Conservation (phyloP, 2,329 filamentous ascomycete species). For the Anisogramma anomala region DNA sequence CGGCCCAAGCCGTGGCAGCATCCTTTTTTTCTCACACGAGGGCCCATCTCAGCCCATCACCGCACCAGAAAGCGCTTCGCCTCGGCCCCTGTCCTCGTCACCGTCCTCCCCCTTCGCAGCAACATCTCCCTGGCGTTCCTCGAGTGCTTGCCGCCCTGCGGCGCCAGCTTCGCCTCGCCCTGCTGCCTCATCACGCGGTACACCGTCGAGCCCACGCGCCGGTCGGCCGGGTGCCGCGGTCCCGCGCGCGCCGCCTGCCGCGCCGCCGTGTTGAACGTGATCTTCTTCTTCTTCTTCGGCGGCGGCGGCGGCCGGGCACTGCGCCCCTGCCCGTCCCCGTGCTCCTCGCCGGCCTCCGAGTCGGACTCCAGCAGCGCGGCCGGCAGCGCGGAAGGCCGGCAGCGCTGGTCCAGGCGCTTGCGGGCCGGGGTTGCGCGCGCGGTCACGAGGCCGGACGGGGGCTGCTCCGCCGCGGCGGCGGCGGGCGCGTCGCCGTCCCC, state of each 20-base stretch:
- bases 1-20: too few relatives aligned
- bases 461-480: constrained; percentile 15
- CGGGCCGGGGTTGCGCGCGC: constrained; percentile 11
- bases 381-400: constrained; percentile 37
- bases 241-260: constrained; percentile 26
- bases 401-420: constrained; percentile 24
- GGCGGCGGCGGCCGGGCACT: constrained; percentile 16
- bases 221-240: constrained; percentile 30
- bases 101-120: constrained; percentile 32
- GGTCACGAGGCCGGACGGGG: constrained; percentile 1
- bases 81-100: constrained; percentile 18
- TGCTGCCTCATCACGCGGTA: constrained; percentile 37
- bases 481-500: constrained; percentile 12
- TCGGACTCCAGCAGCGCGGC: constrained; percentile 44
- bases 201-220: constrained; percentile 40
- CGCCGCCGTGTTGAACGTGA: constrained; percentile 32
- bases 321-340: constrained; percentile 12
- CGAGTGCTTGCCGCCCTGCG: constrained; percentile 33
- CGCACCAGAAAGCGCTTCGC: constrained; percentile 35
- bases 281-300: constrained; percentile 28
- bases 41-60: constrained; percentile 5
- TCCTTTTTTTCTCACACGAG: too few relatives aligned
- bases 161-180: constrained; percentile 36
- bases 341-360: constrained; percentile 27
- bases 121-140: constrained; percentile 33